phyloP scores from a whole-genome alignment of 2,329 filamentous ascomycete species.

The Fusarium chuoi region DNA sequence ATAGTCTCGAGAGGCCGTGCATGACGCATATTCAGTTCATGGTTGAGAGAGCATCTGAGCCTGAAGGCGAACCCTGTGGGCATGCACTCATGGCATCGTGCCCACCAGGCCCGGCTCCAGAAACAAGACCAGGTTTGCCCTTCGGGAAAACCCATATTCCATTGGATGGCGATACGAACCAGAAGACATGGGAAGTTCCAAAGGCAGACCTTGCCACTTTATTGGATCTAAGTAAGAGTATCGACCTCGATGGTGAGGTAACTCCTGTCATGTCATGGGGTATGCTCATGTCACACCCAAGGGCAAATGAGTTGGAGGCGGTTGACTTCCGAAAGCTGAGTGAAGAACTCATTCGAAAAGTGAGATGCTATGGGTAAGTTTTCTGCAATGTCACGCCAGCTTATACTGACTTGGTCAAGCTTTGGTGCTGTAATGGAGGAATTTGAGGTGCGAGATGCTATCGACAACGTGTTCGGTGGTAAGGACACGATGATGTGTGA shows the following conservation, averaged over 20 bases:
- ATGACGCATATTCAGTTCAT: conserved; percentile 90
- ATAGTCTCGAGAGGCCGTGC: conserved; percentile 90
- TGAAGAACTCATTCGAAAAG: conserved; percentile 79
- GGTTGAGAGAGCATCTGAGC: conserved; percentile 67
- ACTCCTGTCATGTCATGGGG: conserved; percentile 97
- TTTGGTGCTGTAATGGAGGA: conserved; percentile 74
- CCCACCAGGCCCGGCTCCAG: conserved; percentile 73
- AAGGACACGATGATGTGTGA: conserved; percentile 22
- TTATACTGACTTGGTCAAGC: conserved; percentile 48
- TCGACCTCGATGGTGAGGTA: conserved; percentile 89
- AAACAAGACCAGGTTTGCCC: conserved; percentile 61
- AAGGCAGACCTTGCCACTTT: conserved; percentile 82
- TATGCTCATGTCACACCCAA: conserved; percentile 77
- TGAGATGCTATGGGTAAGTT: conserved; percentile 92
- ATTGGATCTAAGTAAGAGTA: conserved; percentile 82
- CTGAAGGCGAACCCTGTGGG: conserved; percentile 78
- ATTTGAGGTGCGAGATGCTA: conserved; percentile 79
- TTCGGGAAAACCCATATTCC: conserved; percentile 60
- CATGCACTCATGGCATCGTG: conserved; percentile 95
- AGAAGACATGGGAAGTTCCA: conserved; percentile 82
- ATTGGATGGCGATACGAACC: conserved; percentile 54
- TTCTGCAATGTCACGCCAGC: background rate
- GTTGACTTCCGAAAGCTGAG: conserved; percentile 79
- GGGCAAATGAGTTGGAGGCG: conserved; percentile 71
- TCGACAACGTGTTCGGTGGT: conserved; percentile 67